Percentiles rank a stretch among this genome's conserved stretches.
Evolutionary conservation across 768 basidiomycete genomes (phyloP).

Genomic region (Hortiboletus campestris): DNA sequence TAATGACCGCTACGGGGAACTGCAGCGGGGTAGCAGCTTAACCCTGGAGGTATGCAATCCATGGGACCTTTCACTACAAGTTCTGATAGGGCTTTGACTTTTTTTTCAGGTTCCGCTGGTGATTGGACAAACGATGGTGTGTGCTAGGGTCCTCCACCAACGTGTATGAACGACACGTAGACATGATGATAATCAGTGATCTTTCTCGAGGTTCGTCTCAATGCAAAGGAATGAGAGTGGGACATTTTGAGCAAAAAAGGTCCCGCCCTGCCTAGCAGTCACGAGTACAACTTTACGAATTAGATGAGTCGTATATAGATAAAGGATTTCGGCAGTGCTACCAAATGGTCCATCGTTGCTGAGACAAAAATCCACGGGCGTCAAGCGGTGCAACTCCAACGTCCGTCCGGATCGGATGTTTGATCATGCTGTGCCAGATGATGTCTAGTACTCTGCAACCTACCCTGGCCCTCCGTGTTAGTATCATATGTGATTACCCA

Average conservation of each 20-base stretch:
- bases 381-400: not conserved
- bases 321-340: not conserved
- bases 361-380: not conserved
- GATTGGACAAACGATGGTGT: conserved; percentile 59
- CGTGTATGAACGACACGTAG: not conserved
- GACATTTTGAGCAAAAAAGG: not conserved
- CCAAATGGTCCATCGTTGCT: not conserved
- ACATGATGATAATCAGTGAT: not conserved
- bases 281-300: not conserved
- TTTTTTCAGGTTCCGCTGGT: conserved; percentile 42
- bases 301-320: not conserved
- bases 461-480: not conserved
- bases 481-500: not conserved
- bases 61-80: not conserved
- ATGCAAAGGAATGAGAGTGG: not conserved
- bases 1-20: conserved; percentile 29
- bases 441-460: not conserved
- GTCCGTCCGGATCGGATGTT: not conserved
- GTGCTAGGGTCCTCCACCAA: conserved; percentile 33
- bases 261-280: not conserved
- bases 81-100: not conserved
- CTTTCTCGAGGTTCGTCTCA: not conserved
- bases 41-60: conserved; percentile 39
- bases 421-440: not conserved
- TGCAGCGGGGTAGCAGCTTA: conserved; percentile 54